phyloP scores from a whole-genome alignment of 257 asterid genomes.

The Lithospermum erythrorhizon region DNA sequence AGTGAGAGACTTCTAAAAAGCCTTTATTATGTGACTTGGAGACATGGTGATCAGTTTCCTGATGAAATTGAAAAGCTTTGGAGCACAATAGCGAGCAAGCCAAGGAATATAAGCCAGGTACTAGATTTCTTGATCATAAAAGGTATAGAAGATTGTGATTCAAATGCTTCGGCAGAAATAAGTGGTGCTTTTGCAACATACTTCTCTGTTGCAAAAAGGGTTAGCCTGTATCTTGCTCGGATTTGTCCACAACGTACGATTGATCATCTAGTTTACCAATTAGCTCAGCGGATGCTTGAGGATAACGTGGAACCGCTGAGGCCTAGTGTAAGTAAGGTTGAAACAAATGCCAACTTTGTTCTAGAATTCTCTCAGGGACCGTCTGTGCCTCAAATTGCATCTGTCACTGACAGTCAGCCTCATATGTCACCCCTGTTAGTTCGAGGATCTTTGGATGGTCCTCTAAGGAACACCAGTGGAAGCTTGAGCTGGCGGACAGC shows the following conservation, averaged over 20 bases:
- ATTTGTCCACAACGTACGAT: slow-evolving; percentile 97
- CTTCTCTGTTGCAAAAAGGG: slow-evolving; percentile 96
- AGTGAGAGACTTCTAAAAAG: slow-evolving; percentile 89
- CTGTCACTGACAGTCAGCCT: slow-evolving; percentile 79
- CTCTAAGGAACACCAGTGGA: slow-evolving; percentile 88
- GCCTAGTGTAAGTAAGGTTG: slow-evolving; percentile 58
- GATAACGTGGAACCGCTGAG: slow-evolving; percentile 75
- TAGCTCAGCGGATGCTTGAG: slow-evolving; percentile 98
- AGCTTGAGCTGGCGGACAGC: slow-evolving; percentile 99
- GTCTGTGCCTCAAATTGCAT: slow-evolving; percentile 62
- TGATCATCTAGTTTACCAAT: slow-evolving; percentile 96
- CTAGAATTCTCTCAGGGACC: slow-evolving; percentile 95
- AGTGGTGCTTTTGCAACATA: slow-evolving; percentile 99
- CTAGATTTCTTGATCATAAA: slow-evolving; percentile 92
- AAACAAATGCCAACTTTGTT: slow-evolving; percentile 51
- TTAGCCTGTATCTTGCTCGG: slow-evolving; percentile 89
- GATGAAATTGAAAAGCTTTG: slow-evolving; percentile 98
- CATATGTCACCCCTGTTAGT: slow-evolving; percentile 98
- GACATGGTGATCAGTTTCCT: slow-evolving; percentile 98
- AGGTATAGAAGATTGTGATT: slow-evolving; percentile 99
- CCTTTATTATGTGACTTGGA: slow-evolving; percentile 93
- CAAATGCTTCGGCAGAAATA: slow-evolving; percentile 95
- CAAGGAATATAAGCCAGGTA: slow-evolving; percentile 91
- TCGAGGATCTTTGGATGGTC: slow-evolving; percentile 96
- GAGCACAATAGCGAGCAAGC: slow-evolving; percentile 99